phyloP scores from a whole-genome alignment of 768 basidiomycete species.

The Leucocoprinus sp. region DNA sequence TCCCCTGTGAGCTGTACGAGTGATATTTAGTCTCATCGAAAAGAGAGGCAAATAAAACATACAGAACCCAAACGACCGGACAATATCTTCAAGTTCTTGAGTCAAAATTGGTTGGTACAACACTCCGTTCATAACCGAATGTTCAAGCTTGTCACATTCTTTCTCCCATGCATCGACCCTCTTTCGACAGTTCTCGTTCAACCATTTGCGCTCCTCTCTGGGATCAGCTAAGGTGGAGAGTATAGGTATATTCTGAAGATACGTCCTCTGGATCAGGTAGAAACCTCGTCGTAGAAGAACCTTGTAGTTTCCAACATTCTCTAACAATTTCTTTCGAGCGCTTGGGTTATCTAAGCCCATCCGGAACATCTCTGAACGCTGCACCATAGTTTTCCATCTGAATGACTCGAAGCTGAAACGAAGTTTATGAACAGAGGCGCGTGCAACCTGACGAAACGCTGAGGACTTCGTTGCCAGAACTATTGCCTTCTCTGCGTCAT shows the following conservation, averaged over 20 bases:
- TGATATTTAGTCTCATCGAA: background rate
- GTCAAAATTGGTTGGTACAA: too few relatives aligned
- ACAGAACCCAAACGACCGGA: background rate
- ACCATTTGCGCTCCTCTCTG: too few relatives aligned
- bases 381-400: conserved; percentile 17
- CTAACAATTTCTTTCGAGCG: background rate
- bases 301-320: background rate
- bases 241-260: background rate
- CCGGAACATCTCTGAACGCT: conserved; percentile 18
- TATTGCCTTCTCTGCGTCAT: conserved; percentile 40
- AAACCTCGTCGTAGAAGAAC: background rate
- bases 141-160: too few relatives aligned
- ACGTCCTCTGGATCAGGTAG: background rate
- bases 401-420: conserved; percentile 31
- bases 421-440: conserved; percentile 40
- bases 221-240: too few relatives aligned
- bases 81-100: too few relatives aligned
- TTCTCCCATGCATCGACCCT: too few relatives aligned
- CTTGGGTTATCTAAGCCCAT: background rate
- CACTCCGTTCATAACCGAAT: too few relatives aligned
- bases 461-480: conserved; percentile 39
- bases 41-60: background rate
- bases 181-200: too few relatives aligned
- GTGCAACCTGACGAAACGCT: conserved; percentile 44
- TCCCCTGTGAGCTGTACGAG: conserved; percentile 21